Percentiles rank a stretch among this genome's conserved stretches.
Evolutionary conservation across 2,329 filamentous ascomycete genomes (phyloP).

Genomic region (Trichoderma lentiforme): DNA sequence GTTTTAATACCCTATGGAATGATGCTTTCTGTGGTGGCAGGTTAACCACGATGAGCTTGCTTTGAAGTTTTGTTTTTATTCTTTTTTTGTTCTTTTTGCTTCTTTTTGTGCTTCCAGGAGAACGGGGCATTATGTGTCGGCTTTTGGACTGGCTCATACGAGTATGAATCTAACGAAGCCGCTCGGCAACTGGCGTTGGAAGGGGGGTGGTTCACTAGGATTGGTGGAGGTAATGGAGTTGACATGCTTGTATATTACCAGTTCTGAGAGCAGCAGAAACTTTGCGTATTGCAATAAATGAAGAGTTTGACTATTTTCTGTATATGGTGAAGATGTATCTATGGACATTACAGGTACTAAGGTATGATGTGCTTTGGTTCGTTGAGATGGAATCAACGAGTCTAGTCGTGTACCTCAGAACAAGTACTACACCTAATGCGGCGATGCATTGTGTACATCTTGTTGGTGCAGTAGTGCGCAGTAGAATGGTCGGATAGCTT

Average conservation of each 20-base stretch:
- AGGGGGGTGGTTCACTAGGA: not conserved
- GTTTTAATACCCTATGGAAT: slow-evolving; percentile 33
- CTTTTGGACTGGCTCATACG: not conserved
- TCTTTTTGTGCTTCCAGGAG: not conserved
- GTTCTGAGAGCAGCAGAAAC: not conserved
- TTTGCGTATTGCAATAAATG: not conserved
- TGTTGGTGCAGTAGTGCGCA: not conserved
- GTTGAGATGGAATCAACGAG: not conserved
- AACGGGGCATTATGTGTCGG: not conserved
- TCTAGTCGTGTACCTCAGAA: not conserved
- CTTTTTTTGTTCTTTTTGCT: not conserved
- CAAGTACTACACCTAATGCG: not conserved
- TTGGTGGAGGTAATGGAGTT: not conserved
- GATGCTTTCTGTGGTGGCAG: slow-evolving; percentile 25
- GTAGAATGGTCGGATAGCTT: not conserved
- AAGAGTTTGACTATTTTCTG: not conserved
- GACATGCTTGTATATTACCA: not conserved
- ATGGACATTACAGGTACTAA: no score
- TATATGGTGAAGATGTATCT: not conserved
- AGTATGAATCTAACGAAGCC: not conserved
- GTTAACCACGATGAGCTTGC: slow-evolving; percentile 12
- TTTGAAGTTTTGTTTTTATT: slow-evolving; percentile 17
- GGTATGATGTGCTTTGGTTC: not conserved
- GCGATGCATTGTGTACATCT: not conserved
- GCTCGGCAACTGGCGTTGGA: slow-evolving; percentile 11